Base-by-base conservation (phyloP, 2,329 filamentous ascomycete genomes). In the Claviceps capensis region DNA sequence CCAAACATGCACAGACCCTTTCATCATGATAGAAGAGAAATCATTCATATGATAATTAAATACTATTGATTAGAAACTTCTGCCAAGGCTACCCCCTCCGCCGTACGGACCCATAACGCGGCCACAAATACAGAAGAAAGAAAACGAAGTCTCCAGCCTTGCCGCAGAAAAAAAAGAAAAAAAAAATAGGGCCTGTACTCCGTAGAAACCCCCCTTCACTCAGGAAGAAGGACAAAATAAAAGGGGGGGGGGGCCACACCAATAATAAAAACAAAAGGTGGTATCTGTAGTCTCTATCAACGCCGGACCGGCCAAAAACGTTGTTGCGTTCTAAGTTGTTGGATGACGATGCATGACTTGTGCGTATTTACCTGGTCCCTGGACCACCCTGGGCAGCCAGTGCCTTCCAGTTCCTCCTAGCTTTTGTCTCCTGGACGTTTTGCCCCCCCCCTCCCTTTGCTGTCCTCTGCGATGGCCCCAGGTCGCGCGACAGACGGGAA, bases 301-400 rank as follows among this genome's bases (percentile, higher is more conserved):
- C 57, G 55, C 58, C 59, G 49, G 55, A 54, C 58, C 57, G 54
- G 53, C 55, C 55, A 52, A 53, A 51, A 54, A 59, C 56, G 53
- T 49, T 50, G 52, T 54, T 55, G 47, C 47, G 52, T 54, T 56
- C 55, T 54, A 47, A 48, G 26, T 30, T 30, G 26, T 30, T 54
- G 47, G 23, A 49, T 45, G 49, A 42, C 47, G 34, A 47, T 54
- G 46, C 42, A 36, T 42, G 42, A 37, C 36, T 52, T 22, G 47
- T 38, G 43, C 34, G n/a, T 40, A 17, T 37, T 41, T 16, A 26
- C 38, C 47, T 9, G 26, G 9, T 30, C 8, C 26, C 8, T 30
- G 26, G 26, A 30, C 26, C 26, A 22, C 22, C 22, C 26, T 30
- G 26, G 26, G 26, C 26, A 30, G 26, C 47, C 17, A 34, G 22